Conservation (phyloP, 495 filamentous ascomycete genomes). For the Podospora bellae-mahoneyi region DNA sequence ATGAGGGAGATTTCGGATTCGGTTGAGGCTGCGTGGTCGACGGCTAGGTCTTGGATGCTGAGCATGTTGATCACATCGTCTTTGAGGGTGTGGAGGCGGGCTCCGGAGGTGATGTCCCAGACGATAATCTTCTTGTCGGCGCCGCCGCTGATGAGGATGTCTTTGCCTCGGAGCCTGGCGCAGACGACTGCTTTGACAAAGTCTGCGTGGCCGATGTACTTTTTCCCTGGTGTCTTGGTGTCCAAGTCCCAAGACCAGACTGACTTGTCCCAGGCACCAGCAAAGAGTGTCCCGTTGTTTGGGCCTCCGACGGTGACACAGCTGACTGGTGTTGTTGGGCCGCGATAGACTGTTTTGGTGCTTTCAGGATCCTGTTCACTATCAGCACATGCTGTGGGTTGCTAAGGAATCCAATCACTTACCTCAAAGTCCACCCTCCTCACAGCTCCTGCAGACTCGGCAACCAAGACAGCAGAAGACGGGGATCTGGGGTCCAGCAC, state of each 20-base stretch:
- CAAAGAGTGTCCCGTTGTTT: slow-evolving; percentile 60
- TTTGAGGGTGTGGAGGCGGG: slow-evolving; percentile 67
- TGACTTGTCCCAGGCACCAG: slow-evolving; percentile 89
- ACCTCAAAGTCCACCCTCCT: slow-evolving; percentile 72
- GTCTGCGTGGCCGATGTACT: slow-evolving; percentile 77
- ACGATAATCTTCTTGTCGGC: slow-evolving; percentile 83
- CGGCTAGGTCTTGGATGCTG: slow-evolving; percentile 67
- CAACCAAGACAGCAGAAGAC: slow-evolving; percentile 63
- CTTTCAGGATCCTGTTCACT: slow-evolving; percentile 29
- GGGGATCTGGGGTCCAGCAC: slow-evolving; percentile 61
- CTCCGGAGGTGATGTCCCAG: slow-evolving; percentile 67
- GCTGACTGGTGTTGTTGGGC: slow-evolving; percentile 74
- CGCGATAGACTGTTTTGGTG: slow-evolving; percentile 56
- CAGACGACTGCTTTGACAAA: slow-evolving; percentile 79
- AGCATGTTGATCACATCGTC: slow-evolving; percentile 63
- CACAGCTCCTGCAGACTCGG: slow-evolving; percentile 77
- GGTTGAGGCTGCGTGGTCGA: slow-evolving; percentile 60
- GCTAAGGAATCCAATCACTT: slow-evolving; percentile 38
- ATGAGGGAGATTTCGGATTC: slow-evolving; percentile 57
- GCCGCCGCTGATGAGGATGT: slow-evolving; percentile 77
- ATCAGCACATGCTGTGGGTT: neutral
- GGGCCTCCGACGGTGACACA: slow-evolving; percentile 65
- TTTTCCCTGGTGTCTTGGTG: slow-evolving; percentile 48
- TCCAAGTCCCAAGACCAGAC: slow-evolving; percentile 77
- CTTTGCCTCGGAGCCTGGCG: slow-evolving; percentile 51